phyloP scores from a whole-genome alignment of 108 stramenopile species.

The Nitzschia sp. region DNA sequence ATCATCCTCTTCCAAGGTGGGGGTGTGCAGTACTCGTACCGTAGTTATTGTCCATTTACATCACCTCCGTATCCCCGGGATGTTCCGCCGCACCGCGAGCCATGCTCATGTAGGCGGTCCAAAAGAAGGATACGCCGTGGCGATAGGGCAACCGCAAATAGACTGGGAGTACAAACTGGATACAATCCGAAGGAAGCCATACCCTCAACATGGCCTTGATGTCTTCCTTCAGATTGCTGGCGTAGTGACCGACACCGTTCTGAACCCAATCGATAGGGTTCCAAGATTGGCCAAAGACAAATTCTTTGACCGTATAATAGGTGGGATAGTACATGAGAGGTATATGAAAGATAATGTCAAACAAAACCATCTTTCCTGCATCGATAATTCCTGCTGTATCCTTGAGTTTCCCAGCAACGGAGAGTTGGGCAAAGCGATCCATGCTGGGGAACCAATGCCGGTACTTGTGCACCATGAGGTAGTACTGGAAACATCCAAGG shows the following conservation, averaged over 20 bases:
- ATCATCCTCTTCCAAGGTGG: no score
- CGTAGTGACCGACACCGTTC: slow-evolving; percentile 77
- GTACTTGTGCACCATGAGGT: slow-evolving; percentile 80
- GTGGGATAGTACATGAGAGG: slow-evolving; percentile 91
- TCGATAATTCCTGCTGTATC: slow-evolving; percentile 78
- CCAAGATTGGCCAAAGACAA: slow-evolving; percentile 73
- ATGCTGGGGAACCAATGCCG: slow-evolving; percentile 83
- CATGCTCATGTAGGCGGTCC: slow-evolving; percentile 91
- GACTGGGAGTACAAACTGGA: slow-evolving; percentile 86
- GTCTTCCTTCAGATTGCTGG: slow-evolving; percentile 78
- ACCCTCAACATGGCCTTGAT: slow-evolving; percentile 78
- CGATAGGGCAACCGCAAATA: slow-evolving; percentile 88
- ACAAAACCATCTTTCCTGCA: slow-evolving; percentile 87
- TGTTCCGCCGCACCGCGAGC: slow-evolving; percentile 68
- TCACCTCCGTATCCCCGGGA: no score
- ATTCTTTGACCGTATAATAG: slow-evolving; percentile 88
- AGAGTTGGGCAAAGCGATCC: slow-evolving; percentile 67
- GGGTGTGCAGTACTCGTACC: neutral
- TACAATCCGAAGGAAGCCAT: slow-evolving; percentile 89
- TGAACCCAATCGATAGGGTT: slow-evolving; percentile 84
- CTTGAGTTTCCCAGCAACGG: slow-evolving; percentile 71
- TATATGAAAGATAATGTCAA: slow-evolving; percentile 85
- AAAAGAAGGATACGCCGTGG: slow-evolving; percentile 89
- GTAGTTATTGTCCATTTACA: no score
- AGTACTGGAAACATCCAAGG: slow-evolving; percentile 87